Evolutionary conservation across 2,329 filamentous ascomycete species (phyloP), one percentile per base, ranked within the genome.

Genomic region (Aspergillus tubingensis): DNA sequence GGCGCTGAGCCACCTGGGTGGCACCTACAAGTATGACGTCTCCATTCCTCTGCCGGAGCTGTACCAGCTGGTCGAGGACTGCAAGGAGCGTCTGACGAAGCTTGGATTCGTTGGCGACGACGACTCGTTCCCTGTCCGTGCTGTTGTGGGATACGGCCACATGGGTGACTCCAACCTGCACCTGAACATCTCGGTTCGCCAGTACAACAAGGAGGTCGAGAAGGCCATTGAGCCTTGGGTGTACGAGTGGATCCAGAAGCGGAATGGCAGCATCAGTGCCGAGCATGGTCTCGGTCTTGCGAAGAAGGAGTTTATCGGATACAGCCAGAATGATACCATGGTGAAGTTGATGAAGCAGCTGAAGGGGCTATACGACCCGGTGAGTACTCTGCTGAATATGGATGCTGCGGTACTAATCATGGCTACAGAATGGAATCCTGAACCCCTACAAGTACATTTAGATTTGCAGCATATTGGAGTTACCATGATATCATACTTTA

Each of bases 361-460:
- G 75, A 99, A 99, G 85, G 84, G 88, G 61, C 81, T 96, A 17
- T 99, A 96, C 77, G 95, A 99, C 79, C 95, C 93, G 72, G 92
- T 96, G 80, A 87, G 91, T 75, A 43, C n/a, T n/a, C n/a, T n/a
- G n/a, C n/a, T n/a, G n/a, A n/a, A n/a, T n/a, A n/a, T n/a, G n/a
- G n/a, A n/a, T n/a, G n/a, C n/a, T n/a, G n/a, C n/a, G n/a, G n/a
- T n/a, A n/a, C n/a, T n/a, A n/a, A n/a, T n/a, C n/a, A n/a, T n/a
- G n/a, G n/a, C n/a, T n/a, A n/a, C n/a, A n/a, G 92, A 96, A 96
- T 68, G 93, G 92, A 51, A 98, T 98, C 78, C 96, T 98, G 92
- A 98, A 97, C 79, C 94, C 94, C 0, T 98, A 98, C 83, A 98
- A 98, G 80, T 98, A 97, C 76, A 90, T 98, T 52, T 79, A 74